phyloP scores from a whole-genome alignment of 2,329 filamentous ascomycete species.

The Ophiostoma triangulosporum region DNA sequence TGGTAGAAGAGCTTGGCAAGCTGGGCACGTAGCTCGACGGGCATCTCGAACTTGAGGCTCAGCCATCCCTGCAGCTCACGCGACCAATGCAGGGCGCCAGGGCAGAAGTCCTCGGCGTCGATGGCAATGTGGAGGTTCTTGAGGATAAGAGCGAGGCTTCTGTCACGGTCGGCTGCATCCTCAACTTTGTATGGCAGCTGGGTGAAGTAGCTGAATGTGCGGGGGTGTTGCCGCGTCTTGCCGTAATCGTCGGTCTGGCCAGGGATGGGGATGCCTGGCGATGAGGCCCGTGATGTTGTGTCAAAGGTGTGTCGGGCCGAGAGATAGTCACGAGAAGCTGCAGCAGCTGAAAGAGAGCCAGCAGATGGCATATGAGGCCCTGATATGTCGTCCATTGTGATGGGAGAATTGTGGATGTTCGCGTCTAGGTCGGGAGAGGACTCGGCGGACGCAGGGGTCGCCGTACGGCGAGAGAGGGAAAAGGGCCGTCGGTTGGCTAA shows the following conservation, averaged over 20 bases:
- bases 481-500: not conserved
- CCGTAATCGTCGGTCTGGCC: slow-evolving; percentile 35
- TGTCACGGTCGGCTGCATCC: slow-evolving; percentile 61
- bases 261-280: slow-evolving; percentile 53
- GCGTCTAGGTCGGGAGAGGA: not conserved
- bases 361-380: slow-evolving; percentile 15
- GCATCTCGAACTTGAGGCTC: slow-evolving; percentile 92
- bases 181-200: slow-evolving; percentile 85
- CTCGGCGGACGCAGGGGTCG: not conserved
- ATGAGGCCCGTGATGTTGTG: slow-evolving; percentile 73
- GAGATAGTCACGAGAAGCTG: slow-evolving; percentile 25
- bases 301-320: slow-evolving; percentile 35
- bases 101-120: slow-evolving; percentile 83
- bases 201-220: slow-evolving; percentile 86
- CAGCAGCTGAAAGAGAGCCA: slow-evolving; percentile 24
- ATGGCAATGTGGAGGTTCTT: slow-evolving; percentile 89
- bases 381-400: slow-evolving; percentile 24
- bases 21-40: slow-evolving; percentile 66
- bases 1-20: slow-evolving; percentile 91
- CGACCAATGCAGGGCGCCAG: slow-evolving; percentile 92
- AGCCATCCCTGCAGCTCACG: slow-evolving; percentile 92
- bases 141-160: slow-evolving; percentile 72
- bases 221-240: slow-evolving; percentile 59
- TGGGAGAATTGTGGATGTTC: too few species aligned
- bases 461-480: not conserved